phyloP scores from a whole-genome alignment of 192 early-diverging fungal species.

The Dissophora globulifera region DNA sequence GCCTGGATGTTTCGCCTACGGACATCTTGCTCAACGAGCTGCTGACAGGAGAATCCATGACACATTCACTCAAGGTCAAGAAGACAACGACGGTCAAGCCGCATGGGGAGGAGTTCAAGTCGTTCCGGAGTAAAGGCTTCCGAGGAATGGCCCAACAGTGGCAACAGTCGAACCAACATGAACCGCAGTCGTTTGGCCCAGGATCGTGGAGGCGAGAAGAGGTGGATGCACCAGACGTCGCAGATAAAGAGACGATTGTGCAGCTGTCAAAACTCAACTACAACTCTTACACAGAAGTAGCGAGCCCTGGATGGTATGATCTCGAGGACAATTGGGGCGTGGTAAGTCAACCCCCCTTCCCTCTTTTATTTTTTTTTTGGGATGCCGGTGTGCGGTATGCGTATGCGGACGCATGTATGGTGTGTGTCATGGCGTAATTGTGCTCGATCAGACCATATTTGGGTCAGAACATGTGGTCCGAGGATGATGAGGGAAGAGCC shows the following conservation, averaged over 20 bases:
- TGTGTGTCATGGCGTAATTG: not conserved
- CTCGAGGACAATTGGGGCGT: slow-evolving; percentile 72
- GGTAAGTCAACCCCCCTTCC: slow-evolving; percentile 47
- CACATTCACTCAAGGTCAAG: slow-evolving; percentile 44
- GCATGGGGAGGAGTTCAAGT: slow-evolving; percentile 6
- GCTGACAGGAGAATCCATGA: slow-evolving; percentile 26
- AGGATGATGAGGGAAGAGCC: not conserved
- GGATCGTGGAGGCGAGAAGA: slow-evolving; percentile 27
- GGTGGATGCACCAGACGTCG: slow-evolving; percentile 73
- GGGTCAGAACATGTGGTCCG: slow-evolving; percentile 57
- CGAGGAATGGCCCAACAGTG: slow-evolving; percentile 51
- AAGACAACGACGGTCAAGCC: slow-evolving; percentile 34
- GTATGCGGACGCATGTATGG: not conserved
- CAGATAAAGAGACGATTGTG: slow-evolving; percentile 76
- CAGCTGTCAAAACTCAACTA: slow-evolving; percentile 84
- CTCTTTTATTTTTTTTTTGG: slow-evolving; percentile 2
- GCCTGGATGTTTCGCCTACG: slow-evolving; percentile 26
- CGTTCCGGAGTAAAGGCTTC: slow-evolving; percentile 68
- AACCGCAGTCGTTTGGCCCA: slow-evolving; percentile 34
- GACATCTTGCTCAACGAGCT: slow-evolving; percentile 29
- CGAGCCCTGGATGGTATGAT: slow-evolving; percentile 73
- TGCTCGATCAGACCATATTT: slow-evolving; percentile 58
- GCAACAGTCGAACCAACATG: no score
- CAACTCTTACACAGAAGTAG: slow-evolving; percentile 83
- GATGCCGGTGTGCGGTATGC: not conserved